Evolutionary conservation across 805 yeast genomes (phyloP).

Genomic region (Schizosaccharomyces lindneri): DNA sequence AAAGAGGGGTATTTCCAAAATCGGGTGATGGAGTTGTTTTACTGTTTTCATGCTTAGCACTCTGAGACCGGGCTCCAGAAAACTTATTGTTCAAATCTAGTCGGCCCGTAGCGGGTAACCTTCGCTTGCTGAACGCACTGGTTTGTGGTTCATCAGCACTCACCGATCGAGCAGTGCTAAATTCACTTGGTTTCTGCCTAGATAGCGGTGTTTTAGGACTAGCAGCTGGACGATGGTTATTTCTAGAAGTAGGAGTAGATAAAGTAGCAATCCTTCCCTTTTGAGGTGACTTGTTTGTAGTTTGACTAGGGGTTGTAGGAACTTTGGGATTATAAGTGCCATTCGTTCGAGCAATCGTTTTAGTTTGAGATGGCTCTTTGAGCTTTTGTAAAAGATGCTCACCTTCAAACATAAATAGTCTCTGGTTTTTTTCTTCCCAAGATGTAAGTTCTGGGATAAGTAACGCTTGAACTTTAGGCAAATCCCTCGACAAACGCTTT

Average conservation of each 20-base stretch:
- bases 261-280: neutral
- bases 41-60: neutral
- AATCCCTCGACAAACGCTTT: constrained; percentile 34
- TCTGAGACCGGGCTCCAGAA: neutral
- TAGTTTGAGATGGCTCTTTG: neutral
- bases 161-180: neutral
- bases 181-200: neutral
- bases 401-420: constrained; percentile 21
- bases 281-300: neutral
- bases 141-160: neutral
- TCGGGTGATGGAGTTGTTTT: neutral
- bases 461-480: constrained; percentile 37
- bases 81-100: neutral
- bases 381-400: constrained; percentile 22
- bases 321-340: neutral
- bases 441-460: constrained; percentile 23
- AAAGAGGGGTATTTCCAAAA: neutral
- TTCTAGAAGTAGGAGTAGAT: neutral
- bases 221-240: neutral
- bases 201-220: neutral
- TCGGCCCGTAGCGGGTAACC: neutral
- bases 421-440: constrained; percentile 20
- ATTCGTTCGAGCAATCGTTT: neutral
- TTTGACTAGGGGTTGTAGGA: neutral
- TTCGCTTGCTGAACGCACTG: neutral